A percentile compares a stretch with the other conserved stretches of the same genome.
Evolutionary conservation across 352 stramenopile genomes (phyloP).

Genomic region (Pythium brachiatum): DNA sequence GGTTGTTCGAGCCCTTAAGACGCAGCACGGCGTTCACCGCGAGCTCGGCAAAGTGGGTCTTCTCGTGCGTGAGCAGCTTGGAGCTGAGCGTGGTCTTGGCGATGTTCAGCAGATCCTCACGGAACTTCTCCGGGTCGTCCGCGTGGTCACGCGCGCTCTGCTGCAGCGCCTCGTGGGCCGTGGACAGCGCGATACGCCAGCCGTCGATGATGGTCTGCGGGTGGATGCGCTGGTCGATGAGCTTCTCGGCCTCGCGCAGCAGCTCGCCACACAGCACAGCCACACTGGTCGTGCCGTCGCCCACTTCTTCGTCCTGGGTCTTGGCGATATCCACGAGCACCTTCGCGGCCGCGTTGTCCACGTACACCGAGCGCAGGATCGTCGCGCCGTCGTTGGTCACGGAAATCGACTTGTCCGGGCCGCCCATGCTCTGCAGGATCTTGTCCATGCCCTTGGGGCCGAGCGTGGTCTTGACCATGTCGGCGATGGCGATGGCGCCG

Average conservation of each 20-base stretch:
- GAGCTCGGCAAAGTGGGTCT: slow-evolving; percentile 96
- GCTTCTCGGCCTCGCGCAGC: slow-evolving; percentile 95
- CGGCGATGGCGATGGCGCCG: slow-evolving; percentile 98
- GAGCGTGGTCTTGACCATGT: slow-evolving; percentile 99
- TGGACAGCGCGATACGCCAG: slow-evolving; percentile 92
- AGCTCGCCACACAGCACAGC: slow-evolving; percentile 97
- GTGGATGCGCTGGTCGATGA: slow-evolving; percentile 96
- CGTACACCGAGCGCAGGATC: slow-evolving; percentile 96
- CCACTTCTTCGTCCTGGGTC: slow-evolving; percentile 98
- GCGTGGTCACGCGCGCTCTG: slow-evolving; percentile 81
- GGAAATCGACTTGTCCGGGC: slow-evolving; percentile 85
- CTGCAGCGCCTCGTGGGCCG: slow-evolving; percentile 90
- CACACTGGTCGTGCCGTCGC: slow-evolving; percentile 97
- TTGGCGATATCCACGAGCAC: slow-evolving; percentile 99
- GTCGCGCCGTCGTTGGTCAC: slow-evolving; percentile 99
- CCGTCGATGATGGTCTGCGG: slow-evolving; percentile 98
- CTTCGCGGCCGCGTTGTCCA: slow-evolving; percentile 99
- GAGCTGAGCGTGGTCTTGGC: slow-evolving; percentile 97
- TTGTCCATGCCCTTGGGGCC: slow-evolving; percentile 99
- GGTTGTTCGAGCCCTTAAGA: slow-evolving; percentile 93
- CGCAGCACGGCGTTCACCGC: slow-evolving; percentile 96
- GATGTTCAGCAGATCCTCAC: slow-evolving; percentile 96
- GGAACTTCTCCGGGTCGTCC: slow-evolving; percentile 83
- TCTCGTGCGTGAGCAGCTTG: slow-evolving; percentile 98
- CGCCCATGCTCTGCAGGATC: slow-evolving; percentile 95